Conservation (phyloP, 305 asterid species). For the Solanum hybrid region DNA sequence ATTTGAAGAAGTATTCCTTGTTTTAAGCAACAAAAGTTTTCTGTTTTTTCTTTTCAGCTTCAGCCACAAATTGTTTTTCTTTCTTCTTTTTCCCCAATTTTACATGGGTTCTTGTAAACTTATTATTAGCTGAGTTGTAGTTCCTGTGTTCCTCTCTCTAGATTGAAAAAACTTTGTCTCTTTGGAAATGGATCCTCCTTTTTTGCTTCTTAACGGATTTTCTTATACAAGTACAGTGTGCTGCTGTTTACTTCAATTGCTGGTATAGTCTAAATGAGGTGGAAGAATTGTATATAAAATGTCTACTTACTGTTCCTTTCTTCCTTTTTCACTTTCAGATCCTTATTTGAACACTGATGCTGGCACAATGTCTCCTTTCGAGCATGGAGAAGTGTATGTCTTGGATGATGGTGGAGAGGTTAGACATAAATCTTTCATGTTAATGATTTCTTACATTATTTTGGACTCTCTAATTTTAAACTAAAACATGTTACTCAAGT, state of each 20-base stretch:
- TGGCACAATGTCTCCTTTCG: conserved; percentile 95
- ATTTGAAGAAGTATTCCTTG: not conserved
- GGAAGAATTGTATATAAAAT: not conserved
- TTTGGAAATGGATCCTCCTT: not conserved
- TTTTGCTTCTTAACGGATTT: not conserved
- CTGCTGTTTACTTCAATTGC: not conserved
- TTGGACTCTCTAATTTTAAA: not conserved
- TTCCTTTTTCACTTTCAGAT: conserved; percentile 28
- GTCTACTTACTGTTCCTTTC: not conserved
- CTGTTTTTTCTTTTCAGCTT: not conserved
- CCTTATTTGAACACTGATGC: conserved; percentile 91
- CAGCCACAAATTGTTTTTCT: not conserved
- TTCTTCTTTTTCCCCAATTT: not conserved
- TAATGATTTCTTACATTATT: not conserved
- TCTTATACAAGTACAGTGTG: not conserved
- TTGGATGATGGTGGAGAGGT: conserved; percentile 99
- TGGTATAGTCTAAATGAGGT: not conserved
- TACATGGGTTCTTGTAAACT: not conserved
- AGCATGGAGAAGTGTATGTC: conserved; percentile 91
- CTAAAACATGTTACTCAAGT: not conserved
- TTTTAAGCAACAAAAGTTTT: not conserved
- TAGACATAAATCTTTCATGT: conserved; percentile 10
- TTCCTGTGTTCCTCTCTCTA: not conserved
- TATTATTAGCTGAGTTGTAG: not conserved
- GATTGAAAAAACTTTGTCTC: not conserved